Conservation (phyloP, 805 yeast genomes). For the Hanseniaspora jakobsenii region DNA sequence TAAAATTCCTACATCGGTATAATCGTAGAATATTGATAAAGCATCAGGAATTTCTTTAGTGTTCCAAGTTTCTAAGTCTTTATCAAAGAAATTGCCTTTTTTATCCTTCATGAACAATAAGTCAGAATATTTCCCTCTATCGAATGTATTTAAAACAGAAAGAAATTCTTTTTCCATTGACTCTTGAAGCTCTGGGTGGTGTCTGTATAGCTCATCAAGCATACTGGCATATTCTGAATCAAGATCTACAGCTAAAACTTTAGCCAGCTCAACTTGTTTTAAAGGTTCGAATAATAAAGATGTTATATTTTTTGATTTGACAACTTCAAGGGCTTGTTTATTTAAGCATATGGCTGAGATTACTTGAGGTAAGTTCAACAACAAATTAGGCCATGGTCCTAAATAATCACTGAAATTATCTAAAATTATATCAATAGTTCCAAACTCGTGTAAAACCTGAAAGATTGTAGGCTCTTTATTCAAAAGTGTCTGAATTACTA, state of each 20-base stretch:
- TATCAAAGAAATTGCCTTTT: conserved; percentile 1
- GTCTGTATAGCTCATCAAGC: conserved; percentile 72
- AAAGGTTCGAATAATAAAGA: conserved; percentile 41
- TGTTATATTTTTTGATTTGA: conserved; percentile 34
- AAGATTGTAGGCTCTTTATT: conserved; percentile 88
- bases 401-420: conserved; percentile 45
- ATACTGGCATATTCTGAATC: conserved; percentile 49
- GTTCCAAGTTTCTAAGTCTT: neutral
- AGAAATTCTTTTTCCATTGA: conserved; percentile 40
- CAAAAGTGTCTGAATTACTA: conserved; percentile 55
- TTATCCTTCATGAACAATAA: neutral
- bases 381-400: conserved; percentile 45
- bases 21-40: conserved; percentile 1
- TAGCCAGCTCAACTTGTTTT: conserved; percentile 37
- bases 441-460: conserved; percentile 65
- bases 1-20: conserved; percentile 6
- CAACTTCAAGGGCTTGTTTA: conserved; percentile 51
- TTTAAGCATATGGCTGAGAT: conserved; percentile 77
- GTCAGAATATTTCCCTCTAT: neutral
- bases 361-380: conserved; percentile 55
- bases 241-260: conserved; percentile 41
- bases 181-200: conserved; percentile 63
- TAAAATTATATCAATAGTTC: conserved; percentile 53
- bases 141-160: conserved; percentile 33
- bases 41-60: neutral